Evolutionary conservation across 1,284 basidiomycete genomes (phyloP).

Genomic region (Ceratobasidium sp.): DNA sequence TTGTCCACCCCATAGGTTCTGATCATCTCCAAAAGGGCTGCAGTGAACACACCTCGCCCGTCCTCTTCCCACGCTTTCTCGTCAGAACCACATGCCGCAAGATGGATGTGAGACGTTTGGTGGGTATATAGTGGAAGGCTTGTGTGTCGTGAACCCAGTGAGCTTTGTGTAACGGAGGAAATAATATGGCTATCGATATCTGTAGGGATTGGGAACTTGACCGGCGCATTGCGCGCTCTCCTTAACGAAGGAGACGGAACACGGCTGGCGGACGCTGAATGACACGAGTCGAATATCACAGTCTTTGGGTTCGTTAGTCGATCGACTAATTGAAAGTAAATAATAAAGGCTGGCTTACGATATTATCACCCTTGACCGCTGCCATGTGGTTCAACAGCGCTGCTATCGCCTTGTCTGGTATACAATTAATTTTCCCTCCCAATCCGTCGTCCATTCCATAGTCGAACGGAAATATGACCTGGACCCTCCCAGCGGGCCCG

Average conservation of each 20-base stretch:
- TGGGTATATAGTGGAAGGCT: background rate
- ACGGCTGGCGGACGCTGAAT: constrained; percentile 28
- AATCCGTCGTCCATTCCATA: background rate
- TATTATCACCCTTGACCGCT: constrained; percentile 15
- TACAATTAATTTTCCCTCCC: constrained; percentile 1
- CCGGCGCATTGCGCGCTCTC: background rate
- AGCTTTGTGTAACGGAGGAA: background rate
- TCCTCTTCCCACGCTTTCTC: constrained; percentile 31
- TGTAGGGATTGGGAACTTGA: background rate
- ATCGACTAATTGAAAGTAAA: background rate
- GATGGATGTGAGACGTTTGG: constrained; percentile 15
- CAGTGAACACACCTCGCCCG: constrained; percentile 62
- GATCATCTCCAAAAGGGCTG: constrained; percentile 57
- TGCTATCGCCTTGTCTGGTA: constrained; percentile 29
- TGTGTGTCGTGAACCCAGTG: background rate
- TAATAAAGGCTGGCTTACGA: constrained; percentile 1
- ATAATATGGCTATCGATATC: background rate
- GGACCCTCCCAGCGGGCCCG: background rate
- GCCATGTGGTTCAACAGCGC: constrained; percentile 1
- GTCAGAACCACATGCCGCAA: constrained; percentile 24
- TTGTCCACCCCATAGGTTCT: constrained; percentile 58
- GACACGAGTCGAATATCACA: constrained; percentile 28
- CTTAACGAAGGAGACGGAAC: background rate
- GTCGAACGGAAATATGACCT: constrained; percentile 30
- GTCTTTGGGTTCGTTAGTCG: background rate